Evolutionary conservation across 345 rosid species (phyloP).

Genomic region (Triadica sebifera): DNA sequence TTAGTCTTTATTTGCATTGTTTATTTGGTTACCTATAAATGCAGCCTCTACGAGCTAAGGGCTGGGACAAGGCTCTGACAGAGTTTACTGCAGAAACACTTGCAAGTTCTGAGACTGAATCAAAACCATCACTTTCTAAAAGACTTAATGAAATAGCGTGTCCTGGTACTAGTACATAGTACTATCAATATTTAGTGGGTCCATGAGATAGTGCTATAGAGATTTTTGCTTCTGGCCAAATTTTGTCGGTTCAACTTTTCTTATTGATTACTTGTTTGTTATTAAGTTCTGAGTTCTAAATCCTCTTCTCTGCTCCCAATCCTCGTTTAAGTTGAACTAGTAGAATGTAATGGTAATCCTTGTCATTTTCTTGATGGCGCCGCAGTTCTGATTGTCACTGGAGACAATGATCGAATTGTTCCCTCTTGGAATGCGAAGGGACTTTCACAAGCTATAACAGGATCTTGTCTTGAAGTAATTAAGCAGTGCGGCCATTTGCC

Average conservation of each 20-base stretch:
- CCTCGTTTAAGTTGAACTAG: not conserved
- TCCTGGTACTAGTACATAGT: slow-evolving; percentile 47
- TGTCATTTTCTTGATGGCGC: slow-evolving; percentile 10
- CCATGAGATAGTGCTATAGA: not conserved
- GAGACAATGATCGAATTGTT: slow-evolving; percentile 76
- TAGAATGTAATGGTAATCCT: slow-evolving; percentile 8
- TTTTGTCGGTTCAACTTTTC: too few relatives aligned
- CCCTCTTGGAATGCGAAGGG: slow-evolving; percentile 88
- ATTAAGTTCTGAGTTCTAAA: too few relatives aligned
- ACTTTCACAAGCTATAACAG: slow-evolving; percentile 67
- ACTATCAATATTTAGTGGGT: not conserved
- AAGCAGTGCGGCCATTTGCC: slow-evolving; percentile 88
- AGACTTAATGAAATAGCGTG: slow-evolving; percentile 65
- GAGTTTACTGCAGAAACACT: slow-evolving; percentile 69
- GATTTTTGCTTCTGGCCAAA: too few relatives aligned
- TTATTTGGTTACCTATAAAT: slow-evolving; percentile 17
- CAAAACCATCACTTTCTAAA: slow-evolving; percentile 46
- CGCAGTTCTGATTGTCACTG: slow-evolving; percentile 71
- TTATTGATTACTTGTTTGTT: too few relatives aligned
- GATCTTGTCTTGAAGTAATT: slow-evolving; percentile 60
- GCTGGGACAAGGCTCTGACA: slow-evolving; percentile 80
- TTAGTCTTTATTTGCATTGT: slow-evolving; percentile 2
- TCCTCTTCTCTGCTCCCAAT: too few relatives aligned
- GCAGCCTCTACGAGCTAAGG: slow-evolving; percentile 70
- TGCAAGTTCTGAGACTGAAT: slow-evolving; percentile 38